Evolutionary conservation across 257 asterid genomes (phyloP).

Genomic region (Solanum paucissectum): DNA sequence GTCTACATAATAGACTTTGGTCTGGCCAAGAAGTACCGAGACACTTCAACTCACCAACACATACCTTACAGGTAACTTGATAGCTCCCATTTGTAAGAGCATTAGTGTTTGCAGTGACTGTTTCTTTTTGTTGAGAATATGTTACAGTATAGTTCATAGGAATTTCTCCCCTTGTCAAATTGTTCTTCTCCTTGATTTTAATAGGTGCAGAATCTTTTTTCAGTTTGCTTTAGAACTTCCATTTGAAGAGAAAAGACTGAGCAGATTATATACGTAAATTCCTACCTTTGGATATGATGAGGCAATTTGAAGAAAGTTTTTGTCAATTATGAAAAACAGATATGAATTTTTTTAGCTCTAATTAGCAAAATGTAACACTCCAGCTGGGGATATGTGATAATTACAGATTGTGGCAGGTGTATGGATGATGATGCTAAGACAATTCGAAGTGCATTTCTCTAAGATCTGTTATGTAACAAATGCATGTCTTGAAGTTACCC

Average conservation of each 20-base stretch:
- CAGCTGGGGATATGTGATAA: neutral
- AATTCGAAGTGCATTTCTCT: neutral
- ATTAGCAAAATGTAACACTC: neutral
- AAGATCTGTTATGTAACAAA: neutral
- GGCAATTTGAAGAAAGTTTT: neutral
- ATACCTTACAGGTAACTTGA: conserved; percentile 80
- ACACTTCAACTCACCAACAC: conserved; percentile 71
- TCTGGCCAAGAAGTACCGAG: conserved; percentile 93
- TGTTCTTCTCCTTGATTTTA: neutral
- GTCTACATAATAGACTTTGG: conserved; percentile 93
- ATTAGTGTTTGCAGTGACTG: neutral
- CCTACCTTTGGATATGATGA: neutral
- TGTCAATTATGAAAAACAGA: neutral
- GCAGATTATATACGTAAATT: neutral
- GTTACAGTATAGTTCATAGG: neutral
- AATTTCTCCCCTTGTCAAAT: neutral
- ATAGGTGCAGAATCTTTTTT: neutral
- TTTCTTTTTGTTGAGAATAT: neutral
- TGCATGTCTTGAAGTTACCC: neutral
- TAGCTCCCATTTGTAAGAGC: neutral
- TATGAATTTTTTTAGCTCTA: neutral
- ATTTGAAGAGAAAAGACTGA: neutral
- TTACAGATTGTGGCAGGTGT: neutral
- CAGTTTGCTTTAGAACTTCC: neutral
- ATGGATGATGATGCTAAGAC: neutral